These are phyloP conservation scores for Xylaria sp. DNA, from an alignment of 2,329 filamentous ascomycete genomes.

Conservation along the genomic window DNA sequence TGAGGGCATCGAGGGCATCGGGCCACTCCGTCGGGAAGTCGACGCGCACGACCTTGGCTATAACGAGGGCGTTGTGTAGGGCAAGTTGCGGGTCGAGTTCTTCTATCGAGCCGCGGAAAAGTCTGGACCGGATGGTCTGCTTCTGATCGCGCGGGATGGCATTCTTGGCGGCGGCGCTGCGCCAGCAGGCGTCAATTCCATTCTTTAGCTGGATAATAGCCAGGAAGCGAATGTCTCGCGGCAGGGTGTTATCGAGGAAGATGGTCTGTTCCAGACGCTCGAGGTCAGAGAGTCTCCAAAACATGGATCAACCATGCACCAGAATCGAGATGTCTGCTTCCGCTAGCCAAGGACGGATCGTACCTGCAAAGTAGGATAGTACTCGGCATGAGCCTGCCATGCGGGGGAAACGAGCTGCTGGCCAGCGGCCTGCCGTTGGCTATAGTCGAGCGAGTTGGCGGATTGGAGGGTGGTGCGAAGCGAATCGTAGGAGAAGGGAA, in stretches of 20 bases:
- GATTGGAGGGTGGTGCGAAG: not conserved
- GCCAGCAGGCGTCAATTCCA: conserved; percentile 92
- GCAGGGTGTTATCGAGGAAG: conserved; percentile 74
- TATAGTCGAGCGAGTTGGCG: conserved; percentile 42
- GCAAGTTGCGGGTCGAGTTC: conserved; percentile 73
- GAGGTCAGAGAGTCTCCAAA: not conserved
- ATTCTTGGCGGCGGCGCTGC: conserved; percentile 55
- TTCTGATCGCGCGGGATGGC: conserved; percentile 73
- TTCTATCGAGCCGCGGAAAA: conserved; percentile 70
- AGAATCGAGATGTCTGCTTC: not conserved
- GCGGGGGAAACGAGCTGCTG: conserved; percentile 65
- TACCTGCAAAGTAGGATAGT: conserved; percentile 66
- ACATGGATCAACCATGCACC: not conserved
- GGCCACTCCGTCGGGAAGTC: conserved; percentile 89
- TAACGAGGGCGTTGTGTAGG: conserved; percentile 79
- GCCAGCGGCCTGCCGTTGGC: conserved; percentile 60
- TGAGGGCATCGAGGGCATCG: conserved; percentile 54
- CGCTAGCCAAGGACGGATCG: conserved; percentile 5
- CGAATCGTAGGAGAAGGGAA: conserved; percentile 44
- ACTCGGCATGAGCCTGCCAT: conserved; percentile 64
- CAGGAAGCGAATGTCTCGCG: conserved; percentile 75
- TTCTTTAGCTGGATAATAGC: conserved; percentile 95
- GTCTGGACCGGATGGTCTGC: conserved; percentile 63
- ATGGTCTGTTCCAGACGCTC: conserved; percentile 50
- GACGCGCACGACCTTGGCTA: conserved; percentile 81